These are phyloP conservation scores for Prunus fruticosa DNA, from an alignment of 306 rosid genomes.

Conservation along the genomic window DNA sequence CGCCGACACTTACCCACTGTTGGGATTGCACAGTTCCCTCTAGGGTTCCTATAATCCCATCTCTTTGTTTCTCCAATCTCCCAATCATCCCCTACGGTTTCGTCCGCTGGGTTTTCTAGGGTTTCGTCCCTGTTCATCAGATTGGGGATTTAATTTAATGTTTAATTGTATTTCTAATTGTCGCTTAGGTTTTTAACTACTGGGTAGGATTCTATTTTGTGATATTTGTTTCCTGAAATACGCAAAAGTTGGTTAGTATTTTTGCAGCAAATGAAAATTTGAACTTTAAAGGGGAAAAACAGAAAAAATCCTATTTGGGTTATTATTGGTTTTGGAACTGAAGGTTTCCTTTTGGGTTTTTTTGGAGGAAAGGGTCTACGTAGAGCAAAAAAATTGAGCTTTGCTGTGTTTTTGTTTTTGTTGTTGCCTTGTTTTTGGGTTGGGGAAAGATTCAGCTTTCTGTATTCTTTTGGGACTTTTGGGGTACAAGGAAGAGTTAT, in stretches of 20 bases:
- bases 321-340: constrained; percentile 12
- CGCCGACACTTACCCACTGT: constrained; percentile 39
- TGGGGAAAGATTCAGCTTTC: constrained; percentile 23
- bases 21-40: constrained; percentile 36
- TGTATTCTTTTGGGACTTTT: constrained; percentile 30
- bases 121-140: constrained; percentile 28
- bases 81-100: constrained; percentile 2
- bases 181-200: background rate
- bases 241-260: constrained; percentile 16
- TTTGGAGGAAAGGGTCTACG: constrained; percentile 1
- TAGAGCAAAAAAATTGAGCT: background rate
- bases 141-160: constrained; percentile 19
- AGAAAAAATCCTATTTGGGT: constrained; percentile 21
- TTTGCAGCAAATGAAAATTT: constrained; percentile 2
- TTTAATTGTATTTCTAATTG: background rate
- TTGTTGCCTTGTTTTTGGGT: constrained; percentile 7
- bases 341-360: constrained; percentile 18
- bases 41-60: constrained; percentile 43
- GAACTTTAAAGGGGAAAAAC: constrained; percentile 5
- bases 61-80: constrained; percentile 14
- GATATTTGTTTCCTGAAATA: constrained; percentile 15
- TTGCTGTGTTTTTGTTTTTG: constrained; percentile 1
- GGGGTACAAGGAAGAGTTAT: constrained; percentile 21
- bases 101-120: constrained; percentile 33
- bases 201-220: constrained; percentile 27